Evolutionary conservation across 2,329 filamentous ascomycete species (phyloP), one percentile per base, ranked within the genome.

Genomic region (Cladosporium sp.): DNA sequence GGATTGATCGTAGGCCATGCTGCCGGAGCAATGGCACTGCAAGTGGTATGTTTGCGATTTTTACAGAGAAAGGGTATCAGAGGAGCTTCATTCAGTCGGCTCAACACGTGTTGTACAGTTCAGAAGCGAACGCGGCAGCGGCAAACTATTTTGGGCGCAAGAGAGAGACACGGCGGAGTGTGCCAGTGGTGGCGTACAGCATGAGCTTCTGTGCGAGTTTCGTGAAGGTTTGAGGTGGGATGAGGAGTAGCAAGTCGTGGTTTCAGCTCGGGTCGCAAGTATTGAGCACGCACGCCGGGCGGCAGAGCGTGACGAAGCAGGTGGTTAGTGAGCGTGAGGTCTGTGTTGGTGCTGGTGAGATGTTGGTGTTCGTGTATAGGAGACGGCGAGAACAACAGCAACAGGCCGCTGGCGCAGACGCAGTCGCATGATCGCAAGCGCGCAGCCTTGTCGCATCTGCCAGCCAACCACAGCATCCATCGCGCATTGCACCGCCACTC

Each of bases 1-100:
- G 34, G 62, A 50, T 54, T 65, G 64, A 50, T 67, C 62, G 59
- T 67, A 67, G 11, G 66, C 66, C 66, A 67, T 67, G 55, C 37
- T 59, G 14, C 38, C 37, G 15, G 51, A 42, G 51, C 51, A 43
- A 36, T 43, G 51, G 38, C 38, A 19, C 22, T 55, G 8, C 11
- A 20, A n/a, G 38, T 43, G 25, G 38, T 22, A 25, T 14, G 17
- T 34, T n/a, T 36, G 28, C 12, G 39, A 14, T 39, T 47, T 28
- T 47, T 14, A 43, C 39, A 39, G 38, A 45, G 34, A 7, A 25
- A 39, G 15, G 17, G 25, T 55, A 55, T 15, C 14, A 25, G 15
- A 22, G 22, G 28, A 15, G 51, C 51, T 45, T 14, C 51, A 55
- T 55, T 37, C 51, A 30, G 39, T 30, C 11, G 43, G 30, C 30